Evolutionary conservation across 169 alveolate species (phyloP).

Genomic region (Haemoproteus tartakovskyi): DNA sequence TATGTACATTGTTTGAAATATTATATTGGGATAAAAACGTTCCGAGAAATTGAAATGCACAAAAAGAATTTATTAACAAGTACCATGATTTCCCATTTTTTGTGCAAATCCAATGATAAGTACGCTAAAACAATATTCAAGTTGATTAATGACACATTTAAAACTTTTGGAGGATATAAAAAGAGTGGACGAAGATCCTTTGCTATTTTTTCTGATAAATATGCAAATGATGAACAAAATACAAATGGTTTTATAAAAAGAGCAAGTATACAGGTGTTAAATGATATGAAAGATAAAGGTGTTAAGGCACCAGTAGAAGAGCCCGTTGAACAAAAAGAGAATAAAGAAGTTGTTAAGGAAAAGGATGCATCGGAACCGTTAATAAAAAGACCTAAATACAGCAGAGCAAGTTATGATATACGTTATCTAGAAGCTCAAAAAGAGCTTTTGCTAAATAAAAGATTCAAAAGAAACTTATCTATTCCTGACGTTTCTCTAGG

Average conservation of each 20-base stretch:
- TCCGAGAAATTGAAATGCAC: conserved; percentile 74
- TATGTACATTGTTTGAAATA: conserved; percentile 76
- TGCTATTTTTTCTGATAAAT: conserved; percentile 55
- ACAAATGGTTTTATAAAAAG: conserved; percentile 47
- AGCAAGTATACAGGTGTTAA: conserved; percentile 54
- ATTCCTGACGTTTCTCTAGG: conserved; percentile 49
- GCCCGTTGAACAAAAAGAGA: too few species aligned
- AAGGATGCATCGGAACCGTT: too few species aligned
- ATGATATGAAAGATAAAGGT: conserved; percentile 62
- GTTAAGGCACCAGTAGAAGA: conserved; percentile 47
- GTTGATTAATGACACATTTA: conserved; percentile 46
- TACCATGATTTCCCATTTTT: conserved; percentile 78
- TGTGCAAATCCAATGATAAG: conserved; percentile 66
- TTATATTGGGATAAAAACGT: conserved; percentile 76
- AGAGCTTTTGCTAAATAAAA: conserved; percentile 2
- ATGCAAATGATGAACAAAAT: conserved; percentile 45
- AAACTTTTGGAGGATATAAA: conserved; percentile 64
- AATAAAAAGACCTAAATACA: conserved; percentile 19
- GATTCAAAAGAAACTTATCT: conserved; percentile 38
- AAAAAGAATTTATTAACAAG: conserved; percentile 75
- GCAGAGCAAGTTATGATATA: conserved; percentile 35
- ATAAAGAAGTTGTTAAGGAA: too few species aligned
- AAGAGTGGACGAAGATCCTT: conserved; percentile 60
- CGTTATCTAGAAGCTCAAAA: conserved; percentile 15
- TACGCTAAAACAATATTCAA: conserved; percentile 50